Base-by-base conservation (phyloP, 768 basidiomycete species). In the Agaricus bisporus region DNA sequence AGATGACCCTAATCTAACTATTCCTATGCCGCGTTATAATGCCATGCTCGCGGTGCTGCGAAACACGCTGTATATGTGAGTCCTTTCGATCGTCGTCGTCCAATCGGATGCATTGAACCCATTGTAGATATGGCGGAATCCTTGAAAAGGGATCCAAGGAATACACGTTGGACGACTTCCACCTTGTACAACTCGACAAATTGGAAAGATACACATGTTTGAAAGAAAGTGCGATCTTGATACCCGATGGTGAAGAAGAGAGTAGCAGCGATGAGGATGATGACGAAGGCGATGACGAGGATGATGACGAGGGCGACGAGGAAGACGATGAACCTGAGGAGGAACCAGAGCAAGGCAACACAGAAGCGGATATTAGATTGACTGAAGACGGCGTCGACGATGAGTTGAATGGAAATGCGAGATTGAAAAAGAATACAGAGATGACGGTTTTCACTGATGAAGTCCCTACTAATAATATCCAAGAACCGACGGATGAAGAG, bases 121-220 rank as follows among this genome's bases (percentile, higher is more conserved):
- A 12, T 3, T 29, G 3, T 55, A 89, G 90, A 51, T 95, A 95
- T 61, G 91, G 93, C 9, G 92, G 93, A 0, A 95, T 95, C 15
- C 87, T 82, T 59, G 94, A 95, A 66, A 77, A 81, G 14, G 87
- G 90, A 0, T 76, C 86, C 11, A 79, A 82, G 20, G 93, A 97
- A 66, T 93, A 88, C 59, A 95, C 92, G 0, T 72, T 97, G 5
- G 91, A 94, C 62, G 94, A 95, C 61, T 97, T 95, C 62, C 74
- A 92, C 67, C 74, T 80, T 1, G 68, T 97, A 10, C 79, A 83
- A 54, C 74, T 97, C 17, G 91, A 94, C 61, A 95, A 95, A 66
- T 71, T 95, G 68, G 93, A 95, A 38, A 70, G 77, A 9, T 95
- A 80, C 61, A 65, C 74, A 1, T 92, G 91, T 59, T 71, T 94